Evolutionary conservation across 2,329 filamentous ascomycete genomes (phyloP).

Genomic region (Apiospora saccharicola): DNA sequence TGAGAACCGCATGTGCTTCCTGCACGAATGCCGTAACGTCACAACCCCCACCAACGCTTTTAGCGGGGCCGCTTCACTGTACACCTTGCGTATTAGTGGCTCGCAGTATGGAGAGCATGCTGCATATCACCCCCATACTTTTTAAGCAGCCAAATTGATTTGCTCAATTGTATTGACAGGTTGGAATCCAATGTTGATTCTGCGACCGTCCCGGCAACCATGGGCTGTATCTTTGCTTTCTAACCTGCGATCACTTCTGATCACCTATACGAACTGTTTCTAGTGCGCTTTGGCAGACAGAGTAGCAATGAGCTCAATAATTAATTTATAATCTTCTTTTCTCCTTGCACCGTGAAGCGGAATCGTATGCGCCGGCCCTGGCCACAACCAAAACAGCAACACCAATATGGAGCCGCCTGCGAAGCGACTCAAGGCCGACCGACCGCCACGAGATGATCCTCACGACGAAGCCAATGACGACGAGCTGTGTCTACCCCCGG

Average conservation of each 20-base stretch:
- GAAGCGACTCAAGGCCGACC: slow-evolving; percentile 67
- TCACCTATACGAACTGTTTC: not conserved
- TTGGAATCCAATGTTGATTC: slow-evolving; percentile 14
- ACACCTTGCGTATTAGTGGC: not conserved
- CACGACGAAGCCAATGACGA: slow-evolving; percentile 52
- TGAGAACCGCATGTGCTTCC: slow-evolving; percentile 1
- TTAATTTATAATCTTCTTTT: not conserved
- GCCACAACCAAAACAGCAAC: not conserved
- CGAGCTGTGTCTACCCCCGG: slow-evolving; percentile 56
- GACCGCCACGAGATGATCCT: slow-evolving; percentile 45
- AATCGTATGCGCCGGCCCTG: slow-evolving; percentile 6
- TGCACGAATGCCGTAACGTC: slow-evolving; percentile 2
- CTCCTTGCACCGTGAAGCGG: not conserved
- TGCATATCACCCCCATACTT: not conserved
- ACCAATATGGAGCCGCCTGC: slow-evolving; percentile 62
- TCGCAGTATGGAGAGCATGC: not conserved
- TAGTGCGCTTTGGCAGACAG: slow-evolving; percentile 4
- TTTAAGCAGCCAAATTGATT: slow-evolving; percentile 10
- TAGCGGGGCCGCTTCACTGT: not conserved
- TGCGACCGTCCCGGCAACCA: slow-evolving; percentile 17
- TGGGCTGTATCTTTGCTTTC: not conserved
- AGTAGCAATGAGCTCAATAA: not conserved
- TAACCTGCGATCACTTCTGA: not conserved
- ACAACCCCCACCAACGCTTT: not conserved
- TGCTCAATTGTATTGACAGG: slow-evolving; percentile 2